Conservation (phyloP, 163 green algal genomes). For the Chloroidium sp. region DNA sequence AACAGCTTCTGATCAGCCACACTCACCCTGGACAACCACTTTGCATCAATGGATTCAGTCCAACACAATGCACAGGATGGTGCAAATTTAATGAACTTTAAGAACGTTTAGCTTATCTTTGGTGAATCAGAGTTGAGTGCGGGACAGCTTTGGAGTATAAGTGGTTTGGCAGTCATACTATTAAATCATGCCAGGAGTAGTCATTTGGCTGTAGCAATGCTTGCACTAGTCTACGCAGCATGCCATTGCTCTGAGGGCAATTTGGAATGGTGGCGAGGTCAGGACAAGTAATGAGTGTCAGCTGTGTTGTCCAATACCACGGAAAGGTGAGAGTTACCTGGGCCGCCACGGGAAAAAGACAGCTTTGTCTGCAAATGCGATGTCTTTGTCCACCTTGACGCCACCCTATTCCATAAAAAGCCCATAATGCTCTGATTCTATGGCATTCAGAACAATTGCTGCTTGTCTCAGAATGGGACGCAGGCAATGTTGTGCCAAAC, state of each 20-base stretch:
- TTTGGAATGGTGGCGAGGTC: background rate
- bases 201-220: background rate
- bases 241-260: background rate
- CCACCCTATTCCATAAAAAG: conserved; percentile 9
- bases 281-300: background rate
- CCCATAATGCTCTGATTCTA: background rate
- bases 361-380: conserved; percentile 50
- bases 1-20: too few relatives aligned
- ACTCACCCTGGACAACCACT: too few relatives aligned
- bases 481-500: too few relatives aligned
- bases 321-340: conserved; percentile 16
- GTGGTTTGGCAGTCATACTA: background rate
- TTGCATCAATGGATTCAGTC: too few relatives aligned
- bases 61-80: too few relatives aligned
- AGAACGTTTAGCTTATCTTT: too few relatives aligned
- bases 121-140: too few relatives aligned
- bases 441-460: background rate
- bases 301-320: background rate
- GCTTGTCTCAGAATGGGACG: too few relatives aligned
- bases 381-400: conserved; percentile 34
- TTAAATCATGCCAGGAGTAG: conserved; percentile 31
- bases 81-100: too few relatives aligned
- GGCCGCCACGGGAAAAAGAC: conserved; percentile 56
- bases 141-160: too few relatives aligned
- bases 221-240: background rate